phyloP scores from a whole-genome alignment of 495 filamentous ascomycete species.

The Astrothelium macrocarpum region DNA sequence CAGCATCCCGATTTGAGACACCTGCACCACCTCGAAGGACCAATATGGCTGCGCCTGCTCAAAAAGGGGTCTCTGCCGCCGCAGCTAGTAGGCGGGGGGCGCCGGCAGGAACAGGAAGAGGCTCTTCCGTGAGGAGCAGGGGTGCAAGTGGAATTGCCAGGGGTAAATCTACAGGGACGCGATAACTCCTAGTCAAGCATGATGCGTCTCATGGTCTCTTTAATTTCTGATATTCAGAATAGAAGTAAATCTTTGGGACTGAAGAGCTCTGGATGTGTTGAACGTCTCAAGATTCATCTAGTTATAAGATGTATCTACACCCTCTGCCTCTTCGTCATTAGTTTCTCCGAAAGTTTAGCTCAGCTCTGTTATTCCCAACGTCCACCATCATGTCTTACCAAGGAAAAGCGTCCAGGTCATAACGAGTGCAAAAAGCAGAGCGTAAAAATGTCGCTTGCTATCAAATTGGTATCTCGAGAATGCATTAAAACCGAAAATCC shows the following conservation, averaged over 20 bases:
- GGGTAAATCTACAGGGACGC: neutral
- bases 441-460: conserved; percentile 5
- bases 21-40: conserved; percentile 31
- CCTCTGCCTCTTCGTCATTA: too few species aligned
- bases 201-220: neutral
- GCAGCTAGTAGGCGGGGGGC: neutral
- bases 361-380: too few species aligned
- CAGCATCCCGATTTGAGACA: conserved; percentile 54
- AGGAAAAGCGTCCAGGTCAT: neutral
- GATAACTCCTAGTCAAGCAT: neutral
- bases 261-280: too few species aligned
- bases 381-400: neutral
- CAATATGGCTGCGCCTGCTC: neutral
- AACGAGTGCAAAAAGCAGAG: conserved; percentile 3
- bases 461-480: conserved; percentile 6
- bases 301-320: neutral
- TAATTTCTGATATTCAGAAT: too few species aligned
- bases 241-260: too few species aligned
- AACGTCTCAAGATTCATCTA: neutral
- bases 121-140: neutral
- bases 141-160: neutral
- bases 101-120: neutral
- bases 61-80: neutral
- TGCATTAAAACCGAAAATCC: neutral
- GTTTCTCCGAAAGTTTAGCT: too few species aligned